phyloP scores from a whole-genome alignment of 805 yeast species.

The Hanseniaspora taiwanica region DNA sequence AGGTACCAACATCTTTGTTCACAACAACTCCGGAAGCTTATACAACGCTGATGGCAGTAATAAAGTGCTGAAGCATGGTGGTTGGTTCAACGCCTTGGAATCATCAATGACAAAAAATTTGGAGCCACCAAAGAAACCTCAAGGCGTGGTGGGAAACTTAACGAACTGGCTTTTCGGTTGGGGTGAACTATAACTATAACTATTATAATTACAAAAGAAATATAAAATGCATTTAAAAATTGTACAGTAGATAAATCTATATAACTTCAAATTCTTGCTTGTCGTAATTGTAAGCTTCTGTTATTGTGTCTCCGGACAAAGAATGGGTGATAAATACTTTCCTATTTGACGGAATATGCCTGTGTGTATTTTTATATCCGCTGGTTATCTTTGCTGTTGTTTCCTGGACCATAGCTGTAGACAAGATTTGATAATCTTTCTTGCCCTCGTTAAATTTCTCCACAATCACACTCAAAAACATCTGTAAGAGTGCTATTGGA shows the following conservation, averaged over 20 bases:
- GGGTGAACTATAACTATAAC: slow-evolving; percentile 29
- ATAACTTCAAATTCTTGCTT: slow-evolving; percentile 13
- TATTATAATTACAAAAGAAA: too few species aligned
- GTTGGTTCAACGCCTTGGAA: slow-evolving; percentile 17
- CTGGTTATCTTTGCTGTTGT: slow-evolving; percentile 46
- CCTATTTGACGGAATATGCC: slow-evolving; percentile 9
- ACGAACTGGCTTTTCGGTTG: slow-evolving; percentile 43
- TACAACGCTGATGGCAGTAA: slow-evolving; percentile 4
- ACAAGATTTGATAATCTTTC: slow-evolving; percentile 46
- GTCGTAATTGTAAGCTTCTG: slow-evolving; percentile 22
- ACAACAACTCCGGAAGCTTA: slow-evolving; percentile 9
- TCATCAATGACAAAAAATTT: slow-evolving; percentile 18
- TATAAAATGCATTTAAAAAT: too few species aligned
- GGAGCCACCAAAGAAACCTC: slow-evolving; percentile 8
- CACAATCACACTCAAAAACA: slow-evolving; percentile 27
- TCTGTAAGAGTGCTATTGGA: slow-evolving; percentile 26
- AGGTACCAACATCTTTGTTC: slow-evolving; percentile 30
- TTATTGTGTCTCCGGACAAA: slow-evolving; percentile 19
- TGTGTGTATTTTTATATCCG: slow-evolving; percentile 13
- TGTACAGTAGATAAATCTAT: too few species aligned
- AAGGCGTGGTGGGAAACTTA: slow-evolving; percentile 20
- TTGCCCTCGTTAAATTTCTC: slow-evolving; percentile 33
- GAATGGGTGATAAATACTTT: slow-evolving; percentile 42
- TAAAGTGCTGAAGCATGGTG: slow-evolving; percentile 10
- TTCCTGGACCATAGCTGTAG: slow-evolving; percentile 49